These are phyloP conservation scores for Vicia villosa DNA, from an alignment of 306 rosid species.

Conservation along the genomic window DNA sequence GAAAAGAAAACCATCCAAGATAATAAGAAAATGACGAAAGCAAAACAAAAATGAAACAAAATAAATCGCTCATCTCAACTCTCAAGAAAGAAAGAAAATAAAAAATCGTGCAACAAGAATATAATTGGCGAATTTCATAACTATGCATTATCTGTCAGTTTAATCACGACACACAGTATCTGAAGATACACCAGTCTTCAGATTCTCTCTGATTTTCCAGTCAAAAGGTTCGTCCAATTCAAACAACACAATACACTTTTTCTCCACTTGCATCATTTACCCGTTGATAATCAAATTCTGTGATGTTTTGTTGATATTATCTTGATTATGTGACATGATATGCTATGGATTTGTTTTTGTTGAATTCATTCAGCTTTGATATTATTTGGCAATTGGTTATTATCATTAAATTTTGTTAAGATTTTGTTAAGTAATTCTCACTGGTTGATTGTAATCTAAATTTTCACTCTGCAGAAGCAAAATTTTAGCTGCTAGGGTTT, in stretches of 20 bases:
- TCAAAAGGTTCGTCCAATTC: constrained; percentile 19
- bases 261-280: no score
- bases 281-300: not conserved
- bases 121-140: no score
- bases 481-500: constrained; percentile 22
- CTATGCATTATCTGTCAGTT: not conserved
- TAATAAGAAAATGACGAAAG: constrained; percentile 9
- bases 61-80: not conserved
- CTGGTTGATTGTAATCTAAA: not conserved
- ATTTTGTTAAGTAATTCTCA: constrained; percentile 16
- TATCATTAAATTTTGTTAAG: constrained; percentile 17
- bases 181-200: constrained; percentile 5
- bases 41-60: not conserved
- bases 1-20: not conserved
- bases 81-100: no score
- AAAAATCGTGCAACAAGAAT: not conserved
- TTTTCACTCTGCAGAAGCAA: constrained; percentile 15
- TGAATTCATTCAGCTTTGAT: not conserved
- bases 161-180: constrained; percentile 1
- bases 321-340: not conserved
- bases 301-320: not conserved
- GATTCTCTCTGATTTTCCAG: not conserved
- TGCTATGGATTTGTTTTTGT: not conserved
- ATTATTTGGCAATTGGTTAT: not conserved
- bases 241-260: not conserved